Base-by-base conservation (phyloP, 139 green algal genomes). In the Nannochloris sp. region DNA sequence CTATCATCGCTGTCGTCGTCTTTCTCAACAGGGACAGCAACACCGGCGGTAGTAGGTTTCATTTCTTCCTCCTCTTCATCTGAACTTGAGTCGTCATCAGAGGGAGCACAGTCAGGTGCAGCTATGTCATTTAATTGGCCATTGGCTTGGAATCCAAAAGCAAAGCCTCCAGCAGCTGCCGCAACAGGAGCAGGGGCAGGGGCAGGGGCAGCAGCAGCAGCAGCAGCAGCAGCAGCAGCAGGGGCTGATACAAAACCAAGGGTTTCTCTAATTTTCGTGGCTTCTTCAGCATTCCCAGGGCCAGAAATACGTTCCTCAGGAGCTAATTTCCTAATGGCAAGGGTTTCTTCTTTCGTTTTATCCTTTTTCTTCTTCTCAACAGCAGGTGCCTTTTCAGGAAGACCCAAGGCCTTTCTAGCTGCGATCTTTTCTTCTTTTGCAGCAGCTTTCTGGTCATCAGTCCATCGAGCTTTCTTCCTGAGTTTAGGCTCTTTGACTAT, bases 211-310 rank as follows among this genome's bases (percentile, higher is more conserved):
- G 35, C 34, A 13, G 65, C 4, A 47, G 65, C 2, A 19, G 53
- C 15, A n/a, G 37, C n/a, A 8, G 31, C 46, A 4, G 38, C 14
- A 2, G 48, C 14, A 12, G 34, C 36, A 23, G 51, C 37, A 19
- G 54, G 25, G 5, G 24, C 37, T 54, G 48, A 37, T 6, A 0
- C 23, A 45, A 33, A 37, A 46, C 85, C 81, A 25, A 88, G 70
- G 1, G 81, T 56, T 9, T 59, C 57, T 27, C 81, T 74, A 9
- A 89, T 85, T n/a, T 53, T 64, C 4, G 61, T 64, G 23, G 85
- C 86, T 53, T 93, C 80, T 4, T 83, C 80, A 2, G 82, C 82
- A 56, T 93, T 92, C 54, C 83, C 75, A 1, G 79, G 77, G 8
- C 78, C 78, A 23, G 78, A 85, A 30, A 72, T 55, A 33, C 71